phyloP scores from a whole-genome alignment of 768 basidiomycete genomes.

The Termitomyces heimii region DNA sequence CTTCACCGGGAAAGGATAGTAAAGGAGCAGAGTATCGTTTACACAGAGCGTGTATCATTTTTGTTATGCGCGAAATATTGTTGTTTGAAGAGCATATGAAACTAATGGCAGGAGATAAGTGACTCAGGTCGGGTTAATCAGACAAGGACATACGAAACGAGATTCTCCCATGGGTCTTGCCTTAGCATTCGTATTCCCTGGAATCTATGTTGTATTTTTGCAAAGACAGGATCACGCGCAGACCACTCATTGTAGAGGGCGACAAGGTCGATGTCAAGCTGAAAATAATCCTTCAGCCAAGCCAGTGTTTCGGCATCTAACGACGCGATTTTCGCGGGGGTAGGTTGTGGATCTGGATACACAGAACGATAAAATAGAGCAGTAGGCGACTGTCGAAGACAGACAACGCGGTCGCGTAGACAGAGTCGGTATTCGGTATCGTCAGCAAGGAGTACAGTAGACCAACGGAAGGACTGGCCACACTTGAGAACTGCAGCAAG shows the following conservation, averaged over 20 bases:
- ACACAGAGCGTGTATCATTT: conserved; percentile 86
- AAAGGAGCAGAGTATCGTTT: conserved; percentile 68
- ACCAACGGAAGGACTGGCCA: conserved; percentile 88
- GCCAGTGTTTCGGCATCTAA: conserved; percentile 59
- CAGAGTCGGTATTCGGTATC: conserved; percentile 69
- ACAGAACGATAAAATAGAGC: conserved; percentile 66
- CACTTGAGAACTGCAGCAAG: conserved; percentile 73
- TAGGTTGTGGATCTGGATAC: conserved; percentile 44
- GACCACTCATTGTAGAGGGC: conserved; percentile 76
- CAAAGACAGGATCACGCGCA: conserved; percentile 68
- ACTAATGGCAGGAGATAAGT: conserved; percentile 31
- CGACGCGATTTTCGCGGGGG: conserved; percentile 23
- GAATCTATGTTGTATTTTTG: conserved; percentile 54
- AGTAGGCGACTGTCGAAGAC: conserved; percentile 68
- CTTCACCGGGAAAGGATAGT: conserved; percentile 38
- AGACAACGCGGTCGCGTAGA: conserved; percentile 77
- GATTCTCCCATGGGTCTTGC: conserved; percentile 95
- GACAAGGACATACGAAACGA: conserved; percentile 69
- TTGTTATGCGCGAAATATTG: conserved; percentile 90
- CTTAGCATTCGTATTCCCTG: conserved; percentile 80
- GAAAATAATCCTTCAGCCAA: conserved; percentile 87
- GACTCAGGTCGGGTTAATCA: not conserved
- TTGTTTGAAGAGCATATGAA: conserved; percentile 99
- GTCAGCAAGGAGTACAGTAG: conserved; percentile 36
- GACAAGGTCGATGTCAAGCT: conserved; percentile 69